Evolutionary conservation across 495 filamentous ascomycete genomes (phyloP).

Genomic region (Aspergillus leporis): DNA sequence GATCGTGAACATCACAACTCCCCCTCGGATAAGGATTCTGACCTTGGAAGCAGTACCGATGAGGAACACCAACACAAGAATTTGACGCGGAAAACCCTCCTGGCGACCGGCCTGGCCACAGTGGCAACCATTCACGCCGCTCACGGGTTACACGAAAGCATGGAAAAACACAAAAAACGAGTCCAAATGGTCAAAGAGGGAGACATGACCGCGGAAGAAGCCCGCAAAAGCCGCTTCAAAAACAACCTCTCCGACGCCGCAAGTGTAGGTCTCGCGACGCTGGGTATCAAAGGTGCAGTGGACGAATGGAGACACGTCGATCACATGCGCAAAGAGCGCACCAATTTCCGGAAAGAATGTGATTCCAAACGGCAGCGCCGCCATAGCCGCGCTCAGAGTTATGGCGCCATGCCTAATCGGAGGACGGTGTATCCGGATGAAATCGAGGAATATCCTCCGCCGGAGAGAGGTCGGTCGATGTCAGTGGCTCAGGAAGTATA

Average conservation of each 20-base stretch:
- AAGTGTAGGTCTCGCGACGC: constrained; percentile 77
- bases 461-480: constrained; percentile 2
- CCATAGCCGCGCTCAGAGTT: constrained; percentile 13
- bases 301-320: constrained; percentile 71
- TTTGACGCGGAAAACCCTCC: constrained; percentile 78
- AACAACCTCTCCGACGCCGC: constrained; percentile 73
- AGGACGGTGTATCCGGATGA: constrained; percentile 23
- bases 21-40: constrained; percentile 48
- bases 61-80: constrained; percentile 74
- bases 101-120: constrained; percentile 80
- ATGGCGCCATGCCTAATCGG: neutral
- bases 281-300: constrained; percentile 83
- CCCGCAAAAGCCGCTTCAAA: constrained; percentile 72
- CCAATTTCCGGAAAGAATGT: constrained; percentile 53
- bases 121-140: constrained; percentile 90
- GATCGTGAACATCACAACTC: constrained; percentile 27
- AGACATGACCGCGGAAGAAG: constrained; percentile 70
- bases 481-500: constrained; percentile 2
- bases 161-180: constrained; percentile 72
- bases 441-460: constrained; percentile 22
- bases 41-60: constrained; percentile 72
- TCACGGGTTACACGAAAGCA: constrained; percentile 72
- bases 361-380: constrained; percentile 10
- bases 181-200: constrained; percentile 71
- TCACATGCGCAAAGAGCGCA: constrained; percentile 56